These are phyloP conservation scores for Terana coerulea DNA, from an alignment of 768 basidiomycete species.

Conservation along the genomic window DNA sequence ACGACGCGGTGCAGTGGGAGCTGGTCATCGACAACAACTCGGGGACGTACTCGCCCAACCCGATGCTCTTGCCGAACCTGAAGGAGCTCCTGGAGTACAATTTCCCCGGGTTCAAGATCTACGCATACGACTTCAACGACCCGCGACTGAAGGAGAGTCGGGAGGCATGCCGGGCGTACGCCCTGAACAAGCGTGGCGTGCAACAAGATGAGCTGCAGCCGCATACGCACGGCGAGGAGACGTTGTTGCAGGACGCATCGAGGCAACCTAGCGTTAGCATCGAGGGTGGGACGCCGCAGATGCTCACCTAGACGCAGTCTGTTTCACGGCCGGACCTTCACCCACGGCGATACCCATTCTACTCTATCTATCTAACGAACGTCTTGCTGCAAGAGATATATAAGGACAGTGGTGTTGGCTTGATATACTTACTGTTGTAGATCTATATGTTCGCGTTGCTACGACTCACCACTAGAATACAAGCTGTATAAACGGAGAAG, in stretches of 20 bases:
- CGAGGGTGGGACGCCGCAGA: background rate
- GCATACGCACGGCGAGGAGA: slow-evolving; percentile 48
- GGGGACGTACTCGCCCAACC: slow-evolving; percentile 80
- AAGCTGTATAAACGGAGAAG: too few relatives aligned
- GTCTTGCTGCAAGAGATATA: background rate
- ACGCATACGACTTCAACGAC: slow-evolving; percentile 54
- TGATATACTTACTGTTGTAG: too few relatives aligned
- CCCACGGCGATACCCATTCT: background rate
- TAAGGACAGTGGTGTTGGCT: too few relatives aligned
- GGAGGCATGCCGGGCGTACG: slow-evolving; percentile 68
- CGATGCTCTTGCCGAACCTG: slow-evolving; percentile 53
- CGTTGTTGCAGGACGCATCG: background rate
- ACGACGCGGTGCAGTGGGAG: slow-evolving; percentile 68
- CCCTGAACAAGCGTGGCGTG: slow-evolving; percentile 55
- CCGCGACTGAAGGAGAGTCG: slow-evolving; percentile 51
- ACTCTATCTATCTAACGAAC: background rate
- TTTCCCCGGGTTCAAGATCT: slow-evolving; percentile 59
- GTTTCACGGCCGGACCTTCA: background rate
- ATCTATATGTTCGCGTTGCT: too few relatives aligned
- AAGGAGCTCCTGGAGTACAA: slow-evolving; percentile 67
- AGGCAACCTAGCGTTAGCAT: too few relatives aligned
- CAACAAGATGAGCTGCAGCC: slow-evolving; percentile 61
- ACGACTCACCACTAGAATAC: too few relatives aligned
- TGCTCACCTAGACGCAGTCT: background rate
- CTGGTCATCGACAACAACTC: slow-evolving; percentile 83